Base-by-base conservation (phyloP, 2,329 filamentous ascomycete species). In the Aureobasidium sp. region DNA sequence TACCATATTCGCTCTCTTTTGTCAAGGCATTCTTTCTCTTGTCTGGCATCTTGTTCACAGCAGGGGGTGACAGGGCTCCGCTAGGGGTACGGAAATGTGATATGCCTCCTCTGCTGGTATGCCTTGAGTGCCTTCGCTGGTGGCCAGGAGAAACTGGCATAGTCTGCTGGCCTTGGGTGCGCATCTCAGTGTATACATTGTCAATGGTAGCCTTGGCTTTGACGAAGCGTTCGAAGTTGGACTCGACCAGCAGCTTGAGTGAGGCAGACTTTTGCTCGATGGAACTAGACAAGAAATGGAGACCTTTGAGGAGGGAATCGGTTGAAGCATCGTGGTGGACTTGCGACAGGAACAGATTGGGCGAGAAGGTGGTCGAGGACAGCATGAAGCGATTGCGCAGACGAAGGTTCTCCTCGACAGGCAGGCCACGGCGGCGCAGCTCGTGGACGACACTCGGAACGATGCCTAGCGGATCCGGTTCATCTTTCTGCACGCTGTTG, bases 191-290 rank as follows among this genome's bases (percentile, higher is more conserved):
- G 77, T 99, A 99, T 58, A 99, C 94, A 76, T 96, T 96, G 77
- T 99, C 94, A 70, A 99, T 97, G 8, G 93, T 97, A 20, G 93
- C 90, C 75, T 99, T 99, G 47, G 94, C 94, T 66, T 91, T 88
- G 62, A 99, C 94, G 78, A 99, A 99, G 67, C 93, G 88, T 76
- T 99, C 95, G 72, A 99, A 99, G 74, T 99, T 99, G 66, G 90
- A 93, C 75, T 99, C 94, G 27, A 99, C 94, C 20, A 99, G 82
- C 12, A 96, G 89, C 73, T 99, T 99, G 64, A 99, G 83, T 4
- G 92, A 97, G 0, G 93, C 94, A 0, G 93, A 97, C 75, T 99
- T 99, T 76, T 97, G 90, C 70, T 97, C 94, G 70, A 99, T 99
- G 0, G 93, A 97, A 65, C 85, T 84, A 20, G 91, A 94, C 23